These are phyloP conservation scores for Chalara sp. DNA, from an alignment of 2,329 filamentous ascomycete species.

Conservation along the genomic window DNA sequence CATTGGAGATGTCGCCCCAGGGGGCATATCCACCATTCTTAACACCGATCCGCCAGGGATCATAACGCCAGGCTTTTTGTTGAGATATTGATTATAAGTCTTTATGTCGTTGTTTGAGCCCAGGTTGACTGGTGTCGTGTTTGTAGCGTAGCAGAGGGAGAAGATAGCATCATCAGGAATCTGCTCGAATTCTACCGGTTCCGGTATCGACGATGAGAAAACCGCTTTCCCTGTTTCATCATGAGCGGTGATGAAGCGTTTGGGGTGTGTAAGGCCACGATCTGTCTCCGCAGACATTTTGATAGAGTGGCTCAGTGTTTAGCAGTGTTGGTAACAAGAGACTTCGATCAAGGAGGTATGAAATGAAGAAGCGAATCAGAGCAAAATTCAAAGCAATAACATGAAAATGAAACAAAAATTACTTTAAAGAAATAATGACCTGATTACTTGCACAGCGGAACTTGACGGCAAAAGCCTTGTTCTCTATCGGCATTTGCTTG, in stretches of 20 bases:
- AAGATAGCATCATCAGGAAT: constrained; percentile 15
- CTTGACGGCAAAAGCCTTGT: too few relatives aligned
- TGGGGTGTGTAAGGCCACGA: constrained; percentile 3
- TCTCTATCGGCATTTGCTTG: too few relatives aligned
- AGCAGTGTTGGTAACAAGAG: too few relatives aligned
- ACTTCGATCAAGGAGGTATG: too few relatives aligned
- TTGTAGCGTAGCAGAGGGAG: constrained; percentile 16
- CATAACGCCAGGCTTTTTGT: constrained; percentile 14
- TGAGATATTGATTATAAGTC: constrained; percentile 2
- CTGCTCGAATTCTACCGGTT: constrained; percentile 10
- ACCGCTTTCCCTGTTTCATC: constrained; percentile 16
- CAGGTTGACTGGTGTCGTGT: constrained; percentile 13
- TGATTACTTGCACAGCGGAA: too few relatives aligned
- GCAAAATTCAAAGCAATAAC: too few relatives aligned
- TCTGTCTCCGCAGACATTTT: too few relatives aligned
- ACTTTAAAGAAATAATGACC: too few relatives aligned
- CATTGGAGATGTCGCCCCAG: constrained; percentile 16
- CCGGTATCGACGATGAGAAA: constrained; percentile 11
- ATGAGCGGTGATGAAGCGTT: constrained; percentile 18
- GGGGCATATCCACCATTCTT: constrained; percentile 18
- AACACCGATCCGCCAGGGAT: constrained; percentile 15
- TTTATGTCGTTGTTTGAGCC: constrained; percentile 9
- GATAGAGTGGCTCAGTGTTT: too few relatives aligned
- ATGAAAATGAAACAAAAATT: too few relatives aligned
- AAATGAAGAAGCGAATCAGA: too few relatives aligned